Conservation (phyloP, 305 asterid species). For the Fraxinus platypoda region DNA sequence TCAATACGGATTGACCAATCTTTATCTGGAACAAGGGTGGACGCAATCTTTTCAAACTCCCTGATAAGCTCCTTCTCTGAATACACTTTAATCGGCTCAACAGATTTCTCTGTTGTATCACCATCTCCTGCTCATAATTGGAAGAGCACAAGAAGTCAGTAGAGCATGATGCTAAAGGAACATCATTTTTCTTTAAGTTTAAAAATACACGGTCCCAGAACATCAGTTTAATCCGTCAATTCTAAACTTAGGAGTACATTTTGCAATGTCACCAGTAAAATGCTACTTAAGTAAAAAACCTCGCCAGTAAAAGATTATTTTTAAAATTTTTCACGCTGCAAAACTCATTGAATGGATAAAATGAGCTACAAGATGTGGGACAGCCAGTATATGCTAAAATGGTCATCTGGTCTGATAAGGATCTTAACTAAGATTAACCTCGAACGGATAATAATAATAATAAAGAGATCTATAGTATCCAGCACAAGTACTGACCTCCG, state of each 20-base stretch:
- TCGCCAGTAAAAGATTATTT: conserved; percentile 18
- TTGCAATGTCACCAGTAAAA: conserved; percentile 1
- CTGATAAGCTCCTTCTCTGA: conserved; percentile 92
- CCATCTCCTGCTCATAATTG: conserved; percentile 73
- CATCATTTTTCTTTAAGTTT: not conserved
- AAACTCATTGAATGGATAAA: conserved; percentile 11
- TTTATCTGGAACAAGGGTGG: conserved; percentile 92
- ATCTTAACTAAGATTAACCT: conserved; percentile 10
- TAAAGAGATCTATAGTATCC: conserved; percentile 2
- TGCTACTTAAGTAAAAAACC: not conserved
- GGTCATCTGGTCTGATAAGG: conserved; percentile 9
- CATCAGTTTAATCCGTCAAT: not conserved
- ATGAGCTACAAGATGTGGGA: not conserved
- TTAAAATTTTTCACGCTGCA: not conserved
- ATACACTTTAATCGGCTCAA: conserved; percentile 88
- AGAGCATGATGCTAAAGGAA: conserved; percentile 15
- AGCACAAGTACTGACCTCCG: conserved; percentile 72
- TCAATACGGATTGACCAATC: conserved; percentile 97
- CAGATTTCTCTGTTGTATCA: conserved; percentile 84
- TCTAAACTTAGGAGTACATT: not conserved
- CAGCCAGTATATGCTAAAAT: not conserved
- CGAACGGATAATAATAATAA: conserved; percentile 1
- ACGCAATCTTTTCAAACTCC: conserved; percentile 93
- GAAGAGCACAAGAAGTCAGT: conserved; percentile 21
- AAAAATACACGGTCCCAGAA: not conserved